These are phyloP conservation scores for Ceratocystis ficicola DNA, from an alignment of 2,329 filamentous ascomycete species.

Conservation along the genomic window DNA sequence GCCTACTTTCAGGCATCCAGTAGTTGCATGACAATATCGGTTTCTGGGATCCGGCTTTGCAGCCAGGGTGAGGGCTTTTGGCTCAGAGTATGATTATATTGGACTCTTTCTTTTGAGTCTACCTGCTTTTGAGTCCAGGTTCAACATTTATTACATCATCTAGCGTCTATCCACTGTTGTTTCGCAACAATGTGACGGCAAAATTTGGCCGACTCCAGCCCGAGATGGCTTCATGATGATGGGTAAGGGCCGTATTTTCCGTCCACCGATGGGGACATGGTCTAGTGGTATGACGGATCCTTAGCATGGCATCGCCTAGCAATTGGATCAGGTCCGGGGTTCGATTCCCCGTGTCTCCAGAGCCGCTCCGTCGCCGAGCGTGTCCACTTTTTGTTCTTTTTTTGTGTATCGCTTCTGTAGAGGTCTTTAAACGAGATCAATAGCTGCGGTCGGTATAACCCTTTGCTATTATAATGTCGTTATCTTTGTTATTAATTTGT, in stretches of 20 bases:
- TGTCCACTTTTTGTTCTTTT: background rate
- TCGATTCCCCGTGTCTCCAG: conserved; percentile 20
- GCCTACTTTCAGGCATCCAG: too few relatives aligned
- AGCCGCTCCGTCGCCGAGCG: background rate
- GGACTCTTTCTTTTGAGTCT: too few relatives aligned
- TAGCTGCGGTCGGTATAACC: background rate
- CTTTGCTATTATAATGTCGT: too few relatives aligned
- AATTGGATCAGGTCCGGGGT: conserved; percentile 21
- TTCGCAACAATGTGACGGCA: too few relatives aligned
- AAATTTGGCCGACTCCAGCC: background rate
- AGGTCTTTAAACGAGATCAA: background rate
- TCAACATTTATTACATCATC: too few relatives aligned
- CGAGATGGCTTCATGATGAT: background rate
- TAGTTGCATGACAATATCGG: too few relatives aligned
- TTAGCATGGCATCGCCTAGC: conserved; percentile 12
- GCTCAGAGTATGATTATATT: too few relatives aligned
- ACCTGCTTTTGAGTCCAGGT: too few relatives aligned
- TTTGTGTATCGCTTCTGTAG: background rate
- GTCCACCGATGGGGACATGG: conserved; percentile 14
- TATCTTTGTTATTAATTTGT: too few relatives aligned
- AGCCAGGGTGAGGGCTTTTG: too few relatives aligned
- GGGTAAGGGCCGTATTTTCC: background rate
- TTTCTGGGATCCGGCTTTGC: too few relatives aligned
- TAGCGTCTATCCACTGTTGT: too few relatives aligned
- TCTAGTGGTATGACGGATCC: conserved; percentile 21